These are phyloP conservation scores for Solanum appendiculatum DNA, from an alignment of 257 asterid species.

Conservation along the genomic window DNA sequence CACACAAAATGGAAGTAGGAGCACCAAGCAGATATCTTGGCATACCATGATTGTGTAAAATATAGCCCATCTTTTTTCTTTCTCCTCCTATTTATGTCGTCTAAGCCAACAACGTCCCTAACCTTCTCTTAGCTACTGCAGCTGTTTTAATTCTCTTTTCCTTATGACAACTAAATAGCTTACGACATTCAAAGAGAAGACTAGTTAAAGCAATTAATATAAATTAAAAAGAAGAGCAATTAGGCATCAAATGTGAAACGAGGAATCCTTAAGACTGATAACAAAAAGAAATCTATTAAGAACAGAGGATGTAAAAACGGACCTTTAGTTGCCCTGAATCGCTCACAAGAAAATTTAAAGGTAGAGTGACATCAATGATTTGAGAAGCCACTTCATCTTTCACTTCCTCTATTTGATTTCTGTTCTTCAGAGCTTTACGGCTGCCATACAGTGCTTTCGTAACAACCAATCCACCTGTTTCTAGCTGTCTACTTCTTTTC, in stretches of 20 bases:
- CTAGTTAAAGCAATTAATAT: background rate
- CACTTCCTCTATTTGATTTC: constrained; percentile 35
- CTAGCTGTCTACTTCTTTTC: constrained; percentile 61
- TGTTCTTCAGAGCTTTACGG: constrained; percentile 32
- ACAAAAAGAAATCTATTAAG: background rate
- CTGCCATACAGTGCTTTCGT: constrained; percentile 68
- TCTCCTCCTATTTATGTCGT: background rate
- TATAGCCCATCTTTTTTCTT: background rate
- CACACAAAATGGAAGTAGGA: background rate
- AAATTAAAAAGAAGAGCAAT: background rate
- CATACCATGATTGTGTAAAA: background rate
- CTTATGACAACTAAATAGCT: background rate
- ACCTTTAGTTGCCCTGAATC: constrained; percentile 92
- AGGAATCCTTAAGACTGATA: background rate
- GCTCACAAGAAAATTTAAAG: constrained; percentile 77
- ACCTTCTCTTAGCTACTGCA: background rate
- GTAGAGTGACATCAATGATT: constrained; percentile 69
- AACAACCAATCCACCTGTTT: constrained; percentile 64
- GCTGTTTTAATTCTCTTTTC: background rate
- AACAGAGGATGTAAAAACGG: background rate
- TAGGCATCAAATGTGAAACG: background rate
- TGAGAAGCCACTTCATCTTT: constrained; percentile 49
- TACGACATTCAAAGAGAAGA: background rate
- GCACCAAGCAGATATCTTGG: background rate
- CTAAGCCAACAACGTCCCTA: background rate